Percentiles rank a stretch among this genome's conserved stretches.
Evolutionary conservation across 148 eudicot species (phyloP).

Genomic region (Gaultheria prostrata): DNA sequence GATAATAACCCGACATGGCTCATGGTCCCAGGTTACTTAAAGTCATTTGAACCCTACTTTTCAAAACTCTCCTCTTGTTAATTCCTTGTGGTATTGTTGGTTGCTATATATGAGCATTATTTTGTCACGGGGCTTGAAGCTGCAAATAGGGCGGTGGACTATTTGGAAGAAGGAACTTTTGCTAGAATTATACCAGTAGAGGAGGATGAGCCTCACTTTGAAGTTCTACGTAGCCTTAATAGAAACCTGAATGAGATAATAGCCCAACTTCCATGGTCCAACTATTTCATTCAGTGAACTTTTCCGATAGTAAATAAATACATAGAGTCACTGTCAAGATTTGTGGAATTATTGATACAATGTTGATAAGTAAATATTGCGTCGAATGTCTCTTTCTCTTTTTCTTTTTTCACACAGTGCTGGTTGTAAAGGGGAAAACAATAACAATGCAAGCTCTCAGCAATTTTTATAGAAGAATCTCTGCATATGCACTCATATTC

Average conservation of each 20-base stretch:
- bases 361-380: neutral
- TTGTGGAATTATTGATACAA: neutral
- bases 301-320: neutral
- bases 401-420: too few species aligned
- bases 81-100: neutral
- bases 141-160: constrained; percentile 71
- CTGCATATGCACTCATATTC: too few species aligned
- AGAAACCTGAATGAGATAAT: constrained; percentile 47
- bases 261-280: constrained; percentile 64
- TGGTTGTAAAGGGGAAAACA: too few species aligned
- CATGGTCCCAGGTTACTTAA: constrained; percentile 63
- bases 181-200: constrained; percentile 58
- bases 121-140: constrained; percentile 78
- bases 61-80: neutral
- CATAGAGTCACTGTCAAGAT: neutral
- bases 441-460: too few species aligned
- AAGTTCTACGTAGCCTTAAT: constrained; percentile 54
- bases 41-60: neutral
- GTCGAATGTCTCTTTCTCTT: neutral
- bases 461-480: too few species aligned
- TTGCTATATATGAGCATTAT: neutral
- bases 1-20: constrained; percentile 71
- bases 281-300: constrained; percentile 50
- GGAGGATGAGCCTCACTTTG: constrained; percentile 66
- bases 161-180: constrained; percentile 53